Evolutionary conservation across 2,329 filamentous ascomycete genomes (phyloP), one percentile per base, ranked within the genome.

Genomic region (Amylocarpus encephaloides): DNA sequence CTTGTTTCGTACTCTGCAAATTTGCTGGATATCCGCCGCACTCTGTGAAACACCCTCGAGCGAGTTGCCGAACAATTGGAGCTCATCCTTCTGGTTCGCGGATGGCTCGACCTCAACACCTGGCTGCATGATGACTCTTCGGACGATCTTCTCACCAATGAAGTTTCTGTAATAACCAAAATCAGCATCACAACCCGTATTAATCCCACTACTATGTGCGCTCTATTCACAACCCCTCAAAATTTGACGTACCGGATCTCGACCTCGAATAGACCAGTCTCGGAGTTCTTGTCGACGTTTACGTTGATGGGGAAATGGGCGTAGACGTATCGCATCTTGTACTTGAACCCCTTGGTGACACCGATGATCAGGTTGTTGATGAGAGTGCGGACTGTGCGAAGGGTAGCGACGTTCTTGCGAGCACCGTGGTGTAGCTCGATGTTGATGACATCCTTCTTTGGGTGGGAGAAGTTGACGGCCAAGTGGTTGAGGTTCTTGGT

Each of bases 241-340:
- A 52, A 36, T 42, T 55, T 43, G 43, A 73, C 85, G 67, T 84
- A 92, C 86, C 93, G 86, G 80, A 98, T 97, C 85, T 98, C 93
- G 70, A 98, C 88, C 76, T 95, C 87, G 71, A 70, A 86, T 66
- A 85, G 76, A 65, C 85, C 91, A 59, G 88, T 93, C 79, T 97
- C 93, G 70, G 74, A 73, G 83, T 92, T 92, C 86, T 96, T 91
- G 68, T 95, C 90, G 65, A 98, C 76, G 82, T 96, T 97, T 79
- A 98, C 92, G 83, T 98, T 98, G 89, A 98, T 98, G 77, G 93
- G 93, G 73, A 98, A 98, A 86, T 98, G 93, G 73, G 93, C 93
- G 75, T 98, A 98, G 76, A 98, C 93, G 80, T 98, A 98, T 70
- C 94, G 89, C 92, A 98, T 97, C 88, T 98, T 98, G 87, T 98